These are phyloP conservation scores for Leucoagaricus sp. DNA, from an alignment of 1,284 basidiomycete species.

Conservation along the genomic window DNA sequence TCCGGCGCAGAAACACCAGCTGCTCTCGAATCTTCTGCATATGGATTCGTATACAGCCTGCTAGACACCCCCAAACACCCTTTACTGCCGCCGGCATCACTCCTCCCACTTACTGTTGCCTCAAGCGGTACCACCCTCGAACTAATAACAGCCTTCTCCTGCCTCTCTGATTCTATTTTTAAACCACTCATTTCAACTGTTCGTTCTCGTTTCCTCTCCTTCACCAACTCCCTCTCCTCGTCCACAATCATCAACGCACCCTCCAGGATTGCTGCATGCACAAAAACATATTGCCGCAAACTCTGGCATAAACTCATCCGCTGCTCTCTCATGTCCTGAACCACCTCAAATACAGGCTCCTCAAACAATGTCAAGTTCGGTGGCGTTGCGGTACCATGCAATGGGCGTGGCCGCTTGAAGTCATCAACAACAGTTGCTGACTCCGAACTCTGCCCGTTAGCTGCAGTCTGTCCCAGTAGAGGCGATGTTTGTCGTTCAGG, in stretches of 20 bases:
- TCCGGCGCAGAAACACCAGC: not conserved
- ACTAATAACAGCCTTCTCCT: not conserved
- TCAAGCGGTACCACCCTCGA: not conserved
- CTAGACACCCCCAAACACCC: not conserved
- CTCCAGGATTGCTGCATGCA: conserved; percentile 84
- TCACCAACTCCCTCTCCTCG: conserved; percentile 47
- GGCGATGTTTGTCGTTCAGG: conserved; percentile 4
- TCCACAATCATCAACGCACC: conserved; percentile 79
- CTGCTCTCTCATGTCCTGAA: conserved; percentile 90
- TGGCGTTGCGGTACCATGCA: conserved; percentile 58
- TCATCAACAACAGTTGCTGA: conserved; percentile 36
- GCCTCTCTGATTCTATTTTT: not conserved
- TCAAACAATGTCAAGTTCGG: conserved; percentile 60
- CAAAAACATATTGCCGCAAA: conserved; percentile 87
- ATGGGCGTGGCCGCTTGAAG: conserved; percentile 58
- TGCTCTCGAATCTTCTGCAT: not conserved
- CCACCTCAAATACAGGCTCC: conserved; percentile 75
- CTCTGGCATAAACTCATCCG: conserved; percentile 91
- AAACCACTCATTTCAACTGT: not conserved
- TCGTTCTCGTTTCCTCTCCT: not conserved
- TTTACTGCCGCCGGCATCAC: not conserved
- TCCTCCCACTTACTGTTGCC: not conserved
- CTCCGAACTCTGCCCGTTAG: not conserved
- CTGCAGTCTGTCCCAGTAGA: not conserved
- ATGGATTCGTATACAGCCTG: not conserved